These are phyloP conservation scores for Psilocybe azurescens DNA, from an alignment of 768 basidiomycete genomes.

Conservation along the genomic window DNA sequence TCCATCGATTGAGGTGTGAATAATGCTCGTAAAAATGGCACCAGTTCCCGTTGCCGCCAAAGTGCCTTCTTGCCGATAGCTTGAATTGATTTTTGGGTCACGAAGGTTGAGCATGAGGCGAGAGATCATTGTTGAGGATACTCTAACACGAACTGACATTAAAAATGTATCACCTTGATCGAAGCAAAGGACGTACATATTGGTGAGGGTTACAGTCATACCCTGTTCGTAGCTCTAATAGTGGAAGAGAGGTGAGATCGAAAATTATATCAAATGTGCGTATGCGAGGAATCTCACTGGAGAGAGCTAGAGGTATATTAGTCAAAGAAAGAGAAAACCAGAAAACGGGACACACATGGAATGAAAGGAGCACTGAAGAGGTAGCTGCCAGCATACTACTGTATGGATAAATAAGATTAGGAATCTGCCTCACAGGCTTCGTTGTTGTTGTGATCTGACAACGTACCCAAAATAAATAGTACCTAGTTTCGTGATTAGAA, in stretches of 20 bases:
- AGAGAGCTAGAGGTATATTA: background rate
- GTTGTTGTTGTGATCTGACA: background rate
- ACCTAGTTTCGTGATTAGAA: constrained; percentile 28
- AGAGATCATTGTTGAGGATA: constrained; percentile 26
- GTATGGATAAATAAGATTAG: background rate
- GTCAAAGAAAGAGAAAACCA: background rate
- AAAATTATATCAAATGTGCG: too few relatives aligned
- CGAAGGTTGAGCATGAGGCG: constrained; percentile 29
- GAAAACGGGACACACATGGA: constrained; percentile 16
- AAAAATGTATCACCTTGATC: background rate
- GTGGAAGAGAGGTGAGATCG: background rate
- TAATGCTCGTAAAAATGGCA: background rate
- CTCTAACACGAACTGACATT: constrained; percentile 6
- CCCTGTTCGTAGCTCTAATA: constrained; percentile 28
- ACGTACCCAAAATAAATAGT: constrained; percentile 47
- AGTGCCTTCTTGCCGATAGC: background rate
- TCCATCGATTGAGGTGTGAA: background rate
- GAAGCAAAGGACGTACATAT: constrained; percentile 25
- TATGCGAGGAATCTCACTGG: constrained; percentile 4
- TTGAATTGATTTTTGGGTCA: constrained; percentile 25
- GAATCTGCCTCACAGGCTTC: background rate
- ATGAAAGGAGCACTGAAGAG: constrained; percentile 21
- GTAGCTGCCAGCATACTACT: constrained; percentile 25
- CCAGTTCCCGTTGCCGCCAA: background rate
- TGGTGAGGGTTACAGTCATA: constrained; percentile 30